phyloP scores from a whole-genome alignment of 169 alveolate species.

The Plasmodium billcollinsi region DNA sequence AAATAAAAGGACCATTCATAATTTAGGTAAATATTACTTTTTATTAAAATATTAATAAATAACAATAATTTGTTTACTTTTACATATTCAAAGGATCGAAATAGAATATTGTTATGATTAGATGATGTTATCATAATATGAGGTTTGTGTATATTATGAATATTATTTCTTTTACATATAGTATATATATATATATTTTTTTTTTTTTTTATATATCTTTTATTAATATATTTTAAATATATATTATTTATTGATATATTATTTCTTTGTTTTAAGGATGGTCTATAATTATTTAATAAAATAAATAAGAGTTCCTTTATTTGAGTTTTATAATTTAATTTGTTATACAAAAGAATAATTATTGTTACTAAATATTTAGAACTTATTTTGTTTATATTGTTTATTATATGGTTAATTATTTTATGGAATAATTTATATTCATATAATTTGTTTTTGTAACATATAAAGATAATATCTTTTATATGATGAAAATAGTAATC shows the following conservation, averaged over 20 bases:
- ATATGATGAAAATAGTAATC: slow-evolving; percentile 9
- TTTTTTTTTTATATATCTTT: not conserved
- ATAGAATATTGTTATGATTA: not conserved
- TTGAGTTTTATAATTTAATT: not conserved
- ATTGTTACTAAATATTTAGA: slow-evolving; percentile 12
- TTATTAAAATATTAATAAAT: slow-evolving; percentile 16
- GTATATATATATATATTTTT: not conserved
- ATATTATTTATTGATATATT: not conserved
- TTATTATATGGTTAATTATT: not conserved
- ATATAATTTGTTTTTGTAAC: slow-evolving; percentile 5
- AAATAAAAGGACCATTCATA: slow-evolving; percentile 43
- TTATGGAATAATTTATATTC: slow-evolving; percentile 15
- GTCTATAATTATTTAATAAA: slow-evolving; percentile 22
- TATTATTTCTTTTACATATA: not conserved
- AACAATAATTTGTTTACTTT: slow-evolving; percentile 23
- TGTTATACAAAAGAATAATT: slow-evolving; percentile 11
- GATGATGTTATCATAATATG: too few relatives aligned
- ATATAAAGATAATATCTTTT: not conserved
- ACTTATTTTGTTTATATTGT: slow-evolving; percentile 17
- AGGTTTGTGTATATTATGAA: not conserved
- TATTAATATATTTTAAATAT: not conserved
- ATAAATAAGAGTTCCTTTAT: slow-evolving; percentile 1
- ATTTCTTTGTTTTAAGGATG: not conserved
- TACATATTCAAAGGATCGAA: slow-evolving; percentile 19
- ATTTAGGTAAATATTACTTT: slow-evolving; percentile 41